Evolutionary conservation across 2,329 filamentous ascomycete genomes (phyloP).

Genomic region (Cladophialophora bantiana): DNA sequence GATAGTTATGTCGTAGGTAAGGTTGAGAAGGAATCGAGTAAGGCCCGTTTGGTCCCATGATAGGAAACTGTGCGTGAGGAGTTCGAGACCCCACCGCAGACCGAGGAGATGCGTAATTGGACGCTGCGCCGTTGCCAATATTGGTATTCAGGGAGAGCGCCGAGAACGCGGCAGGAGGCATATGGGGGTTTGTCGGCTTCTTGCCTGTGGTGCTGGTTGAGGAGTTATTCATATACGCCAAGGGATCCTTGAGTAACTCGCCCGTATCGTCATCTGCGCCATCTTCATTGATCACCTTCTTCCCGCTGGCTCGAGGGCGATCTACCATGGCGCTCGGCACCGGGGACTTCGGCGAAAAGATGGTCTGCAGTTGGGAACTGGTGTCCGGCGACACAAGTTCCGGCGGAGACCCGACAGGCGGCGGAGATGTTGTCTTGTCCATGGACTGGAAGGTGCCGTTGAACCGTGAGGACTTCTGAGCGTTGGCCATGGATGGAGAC

Average conservation of each 20-base stretch:
- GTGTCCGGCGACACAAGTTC: conserved; percentile 61
- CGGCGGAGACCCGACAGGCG: conserved; percentile 50
- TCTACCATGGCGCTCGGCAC: conserved; percentile 60
- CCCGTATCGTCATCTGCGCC: conserved; percentile 67
- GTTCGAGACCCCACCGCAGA: conserved; percentile 59
- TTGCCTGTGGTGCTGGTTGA: conserved; percentile 58
- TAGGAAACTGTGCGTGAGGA: conserved; percentile 63
- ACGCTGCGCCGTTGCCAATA: conserved; percentile 46
- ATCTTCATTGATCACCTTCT: conserved; percentile 70
- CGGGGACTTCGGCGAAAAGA: conserved; percentile 69
- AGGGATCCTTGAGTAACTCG: conserved; percentile 67
- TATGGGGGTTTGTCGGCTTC: conserved; percentile 73
- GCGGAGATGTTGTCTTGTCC: conserved; percentile 63
- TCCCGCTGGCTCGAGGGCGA: conserved; percentile 62
- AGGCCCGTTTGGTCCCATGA: conserved; percentile 56
- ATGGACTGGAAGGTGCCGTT: conserved; percentile 67
- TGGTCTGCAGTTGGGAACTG: conserved; percentile 58
- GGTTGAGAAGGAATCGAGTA: conserved; percentile 65
- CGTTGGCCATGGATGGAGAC: conserved; percentile 47
- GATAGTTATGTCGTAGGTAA: conserved; percentile 72
- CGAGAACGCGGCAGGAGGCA: conserved; percentile 73
- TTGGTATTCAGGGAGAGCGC: conserved; percentile 76
- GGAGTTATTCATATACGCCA: conserved; percentile 74
- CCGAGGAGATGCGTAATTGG: conserved; percentile 60
- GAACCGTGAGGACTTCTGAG: conserved; percentile 64